phyloP scores from a whole-genome alignment of 2,329 filamentous ascomycete genomes.

The Penicillium sp. region DNA sequence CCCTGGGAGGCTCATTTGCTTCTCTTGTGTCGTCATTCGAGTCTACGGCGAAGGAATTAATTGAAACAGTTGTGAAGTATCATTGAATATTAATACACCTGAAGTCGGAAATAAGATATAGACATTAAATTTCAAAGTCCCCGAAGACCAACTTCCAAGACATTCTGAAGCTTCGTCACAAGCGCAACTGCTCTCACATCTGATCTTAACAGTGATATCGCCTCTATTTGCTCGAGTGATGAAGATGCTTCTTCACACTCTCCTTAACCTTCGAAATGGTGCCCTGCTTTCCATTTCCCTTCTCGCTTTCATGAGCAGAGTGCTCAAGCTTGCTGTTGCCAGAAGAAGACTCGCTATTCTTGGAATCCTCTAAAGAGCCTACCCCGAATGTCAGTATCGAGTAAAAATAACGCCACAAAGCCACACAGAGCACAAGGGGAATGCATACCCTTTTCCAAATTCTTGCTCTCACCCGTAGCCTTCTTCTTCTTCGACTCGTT shows the following conservation, averaged over 20 bases:
- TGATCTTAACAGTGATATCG: too few relatives aligned
- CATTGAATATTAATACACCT: constrained; percentile 11
- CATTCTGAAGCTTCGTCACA: neutral
- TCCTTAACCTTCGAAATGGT: constrained; percentile 25
- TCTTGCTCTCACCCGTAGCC: constrained; percentile 1
- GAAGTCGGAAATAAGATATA: neutral
- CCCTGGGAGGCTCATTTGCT: neutral
- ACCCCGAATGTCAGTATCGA: neutral
- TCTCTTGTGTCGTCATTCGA: neutral
- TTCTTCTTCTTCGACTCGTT: constrained; percentile 26
- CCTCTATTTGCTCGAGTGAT: constrained; percentile 8
- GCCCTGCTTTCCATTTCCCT: constrained; percentile 17
- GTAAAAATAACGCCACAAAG: neutral
- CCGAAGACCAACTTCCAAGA: neutral
- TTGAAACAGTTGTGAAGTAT: neutral
- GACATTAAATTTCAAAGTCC: neutral
- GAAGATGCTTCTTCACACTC: constrained; percentile 20
- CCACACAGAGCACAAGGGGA: too few relatives aligned
- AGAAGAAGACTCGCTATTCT: constrained; percentile 1
- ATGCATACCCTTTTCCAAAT: neutral
- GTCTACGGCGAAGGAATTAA: neutral
- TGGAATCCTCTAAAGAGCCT: constrained; percentile 3
- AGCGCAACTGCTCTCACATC: neutral
- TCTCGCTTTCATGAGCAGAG: constrained; percentile 5
- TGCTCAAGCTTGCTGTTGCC: neutral